Evolutionary conservation across 2,329 filamentous ascomycete genomes (phyloP), one percentile per base, ranked within the genome.

Genomic region (Cladosporium cucumerinum): DNA sequence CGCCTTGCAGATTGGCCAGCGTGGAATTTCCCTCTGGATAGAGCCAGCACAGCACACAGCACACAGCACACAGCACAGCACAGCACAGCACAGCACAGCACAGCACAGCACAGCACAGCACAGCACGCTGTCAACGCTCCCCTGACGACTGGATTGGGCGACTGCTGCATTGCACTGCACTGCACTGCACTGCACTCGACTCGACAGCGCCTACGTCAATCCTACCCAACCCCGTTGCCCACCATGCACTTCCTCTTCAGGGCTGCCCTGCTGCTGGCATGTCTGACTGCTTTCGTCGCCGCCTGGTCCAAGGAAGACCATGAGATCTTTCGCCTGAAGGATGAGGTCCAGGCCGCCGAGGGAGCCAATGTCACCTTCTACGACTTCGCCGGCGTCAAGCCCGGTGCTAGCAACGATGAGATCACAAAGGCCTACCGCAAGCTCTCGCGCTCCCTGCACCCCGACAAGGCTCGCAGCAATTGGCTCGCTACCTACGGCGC

Each of bases 261-360:
- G 71, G 80, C 91, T 72, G 84, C 89, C 70, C 83, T 91, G 77
- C 84, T 94, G 66, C 79, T 91, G 77, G 86, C 87, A 80, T 79
- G 89, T 71, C 79, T 92, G 69, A 85, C 85, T 66, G 84, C 87
- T 46, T 78, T 93, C 67, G 86, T 86, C 66, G 85, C 87, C 58
- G 91, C 91, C 55, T 97, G 93, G 92, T 87, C 87, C 65, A 95
- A 95, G 79, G 91, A 91, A 96, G 95, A 99, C 80, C 92, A 96
- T 76, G 95, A 99, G 81, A 98, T 99, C 81, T 99, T 99, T 82
- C 91, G 93, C 72, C 85, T 99, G 68, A 89, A 89, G 74, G 93
- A 97, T 80, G 95, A 98, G 77, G 86, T 99, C 64, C 81, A 86
- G 66, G 80, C 86, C 52, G 82, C 87, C 69, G 91, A 97, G 77